phyloP scores from a whole-genome alignment of 176 grass and related monocot genomes.

The Chloris gayana region DNA sequence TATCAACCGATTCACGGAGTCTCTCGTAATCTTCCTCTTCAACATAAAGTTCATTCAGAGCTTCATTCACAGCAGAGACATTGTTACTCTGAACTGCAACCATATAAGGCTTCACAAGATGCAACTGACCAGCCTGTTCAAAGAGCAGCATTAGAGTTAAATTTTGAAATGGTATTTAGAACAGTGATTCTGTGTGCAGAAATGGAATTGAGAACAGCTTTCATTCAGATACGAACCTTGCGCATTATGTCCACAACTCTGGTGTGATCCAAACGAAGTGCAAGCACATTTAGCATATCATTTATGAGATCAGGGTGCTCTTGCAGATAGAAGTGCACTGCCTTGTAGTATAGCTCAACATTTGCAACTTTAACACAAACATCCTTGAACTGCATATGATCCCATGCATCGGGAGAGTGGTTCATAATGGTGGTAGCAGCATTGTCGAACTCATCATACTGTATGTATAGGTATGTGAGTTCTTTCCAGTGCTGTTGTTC shows the following conservation, averaged over 20 bases:
- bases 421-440: conserved; percentile 98
- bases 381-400: conserved; percentile 99
- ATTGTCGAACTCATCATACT: conserved; percentile 96
- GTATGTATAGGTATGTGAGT: conserved; percentile 93
- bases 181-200: background rate
- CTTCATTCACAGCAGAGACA: conserved; percentile 95
- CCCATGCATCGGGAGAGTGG: conserved; percentile 99
- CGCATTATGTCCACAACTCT: conserved; percentile 94
- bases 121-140: conserved; percentile 82
- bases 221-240: conserved; percentile 61
- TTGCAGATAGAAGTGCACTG: conserved; percentile 96
- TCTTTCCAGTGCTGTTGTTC: conserved; percentile 99
- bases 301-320: conserved; percentile 98
- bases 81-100: conserved; percentile 99
- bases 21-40: conserved; percentile 96
- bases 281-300: conserved; percentile 91
- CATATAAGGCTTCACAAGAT: conserved; percentile 98
- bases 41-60: conserved; percentile 95
- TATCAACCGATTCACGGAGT: conserved; percentile 94
- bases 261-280: conserved; percentile 88
- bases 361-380: conserved; percentile 93
- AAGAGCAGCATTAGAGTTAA: conserved; percentile 33
- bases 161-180: background rate
- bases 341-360: conserved; percentile 95
- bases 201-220: background rate